Base-by-base conservation (phyloP, 345 rosid genomes). In the Corchorus capsularis region DNA sequence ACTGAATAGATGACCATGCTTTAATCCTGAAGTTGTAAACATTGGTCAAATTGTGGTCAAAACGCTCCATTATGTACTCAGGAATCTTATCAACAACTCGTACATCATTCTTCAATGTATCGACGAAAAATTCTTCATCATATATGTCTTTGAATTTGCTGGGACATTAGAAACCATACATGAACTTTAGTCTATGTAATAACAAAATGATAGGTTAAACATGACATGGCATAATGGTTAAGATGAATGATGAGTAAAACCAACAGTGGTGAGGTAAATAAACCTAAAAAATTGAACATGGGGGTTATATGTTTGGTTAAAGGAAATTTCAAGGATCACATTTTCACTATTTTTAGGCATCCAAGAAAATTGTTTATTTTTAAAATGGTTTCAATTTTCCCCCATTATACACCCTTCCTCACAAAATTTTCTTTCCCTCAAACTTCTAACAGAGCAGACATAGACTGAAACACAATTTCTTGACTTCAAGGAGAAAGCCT, bases 11-110 rank as follows among this genome's bases (percentile, higher is more conserved):
- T 65, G 99, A 91, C 99, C 97, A 96, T 60, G 99, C 99, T 89
- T 96, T 92, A 55, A 96, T 87, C 88, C 90, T 90, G 84, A 96
- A 96, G 92, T 96, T 96, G 91, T 85, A 92, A 74, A 94, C 98
- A 84, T 96, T 92, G 78, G 85, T 87, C 92, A 96, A 78, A 75
- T 94, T 94, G 78, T 74, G 68, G 87, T 91, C 97, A 91, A 91
- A 96, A 47, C 99, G 97, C 79, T 94, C 99, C 99, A 94, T 96
- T 75, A 94, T 69, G 71, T 92, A 94, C 63, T 78, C 97, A 68
- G 98, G 99, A 86, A 96, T 90, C 78, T 82, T 82, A 84, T 91
- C 83, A 69, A 94, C 96, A 72, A 96, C 93, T 77, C 84, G 88
- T 67, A 96, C 98, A 47, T 90, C 97, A 86, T 94, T 92, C 75